A percentile compares a stretch with the other conserved stretches of the same genome.
Evolutionary conservation across 2,329 filamentous ascomycete genomes (phyloP).

Genomic region (Diaporthe longicolla): DNA sequence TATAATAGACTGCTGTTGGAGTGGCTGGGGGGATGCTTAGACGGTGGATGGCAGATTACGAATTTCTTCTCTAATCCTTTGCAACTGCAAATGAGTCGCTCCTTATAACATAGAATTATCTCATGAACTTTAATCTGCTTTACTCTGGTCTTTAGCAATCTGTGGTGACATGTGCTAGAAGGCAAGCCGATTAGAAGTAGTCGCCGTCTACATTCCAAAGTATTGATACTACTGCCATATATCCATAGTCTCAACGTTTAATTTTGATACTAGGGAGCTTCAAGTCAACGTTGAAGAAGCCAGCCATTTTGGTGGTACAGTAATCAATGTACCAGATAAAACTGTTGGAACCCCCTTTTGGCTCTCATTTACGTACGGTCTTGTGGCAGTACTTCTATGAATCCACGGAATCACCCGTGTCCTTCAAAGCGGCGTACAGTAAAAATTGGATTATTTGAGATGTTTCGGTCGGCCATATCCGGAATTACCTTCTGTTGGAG

Average conservation of each 20-base stretch:
- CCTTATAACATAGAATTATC: constrained; percentile 3
- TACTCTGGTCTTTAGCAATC: neutral
- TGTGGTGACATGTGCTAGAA: neutral
- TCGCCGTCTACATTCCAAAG: neutral
- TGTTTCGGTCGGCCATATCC: neutral
- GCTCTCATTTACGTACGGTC: neutral
- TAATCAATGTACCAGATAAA: neutral
- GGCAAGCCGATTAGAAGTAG: neutral
- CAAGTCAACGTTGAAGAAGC: neutral
- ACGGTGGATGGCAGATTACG: constrained; percentile 1
- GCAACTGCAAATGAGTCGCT: constrained; percentile 2
- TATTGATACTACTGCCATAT: neutral
- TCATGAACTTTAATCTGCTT: neutral
- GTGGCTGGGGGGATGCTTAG: neutral
- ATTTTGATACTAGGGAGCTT: neutral
- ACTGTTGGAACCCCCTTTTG: neutral
- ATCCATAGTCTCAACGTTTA: neutral
- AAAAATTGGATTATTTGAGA: neutral
- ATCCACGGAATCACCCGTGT: neutral
- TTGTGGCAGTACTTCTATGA: neutral
- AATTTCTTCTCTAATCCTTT: neutral
- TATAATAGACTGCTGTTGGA: neutral
- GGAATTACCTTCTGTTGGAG: neutral
- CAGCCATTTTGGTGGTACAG: neutral
- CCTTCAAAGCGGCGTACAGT: neutral